These are phyloP conservation scores for Taiwanofungus camphoratus DNA, from an alignment of 1,284 basidiomycete genomes.

Conservation along the genomic window DNA sequence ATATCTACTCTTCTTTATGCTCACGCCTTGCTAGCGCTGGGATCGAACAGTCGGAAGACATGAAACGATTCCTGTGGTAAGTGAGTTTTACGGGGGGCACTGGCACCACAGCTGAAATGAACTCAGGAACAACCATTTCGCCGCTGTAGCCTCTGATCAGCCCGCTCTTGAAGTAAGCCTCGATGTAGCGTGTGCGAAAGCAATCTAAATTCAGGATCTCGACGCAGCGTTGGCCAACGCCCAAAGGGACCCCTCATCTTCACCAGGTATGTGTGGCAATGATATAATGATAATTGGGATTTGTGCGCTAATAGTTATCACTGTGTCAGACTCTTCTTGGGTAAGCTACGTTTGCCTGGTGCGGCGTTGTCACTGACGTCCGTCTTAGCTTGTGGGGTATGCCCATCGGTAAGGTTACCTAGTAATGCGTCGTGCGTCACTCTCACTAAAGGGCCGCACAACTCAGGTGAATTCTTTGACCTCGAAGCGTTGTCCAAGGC, in stretches of 20 bases:
- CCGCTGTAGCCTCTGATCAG: constrained; percentile 68
- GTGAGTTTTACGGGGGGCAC: constrained; percentile 12
- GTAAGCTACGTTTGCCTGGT: no score
- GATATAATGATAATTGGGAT: not conserved
- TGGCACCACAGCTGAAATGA: constrained; percentile 8
- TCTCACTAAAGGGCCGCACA: not conserved
- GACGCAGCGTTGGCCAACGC: constrained; percentile 50
- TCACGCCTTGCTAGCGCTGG: constrained; percentile 41
- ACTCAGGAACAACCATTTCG: constrained; percentile 71
- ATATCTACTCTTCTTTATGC: not conserved
- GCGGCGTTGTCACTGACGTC: not conserved
- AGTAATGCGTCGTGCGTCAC: not conserved
- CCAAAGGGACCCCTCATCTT: constrained; percentile 38
- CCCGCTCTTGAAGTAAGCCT: constrained; percentile 58
- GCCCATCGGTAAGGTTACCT: constrained; percentile 48
- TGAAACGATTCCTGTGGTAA: constrained; percentile 67
- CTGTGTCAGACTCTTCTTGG: constrained; percentile 49
- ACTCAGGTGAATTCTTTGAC: constrained; percentile 62
- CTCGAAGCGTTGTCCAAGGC: constrained; percentile 53
- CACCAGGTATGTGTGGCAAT: constrained; percentile 43
- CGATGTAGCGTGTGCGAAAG: not conserved
- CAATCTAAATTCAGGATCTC: not conserved
- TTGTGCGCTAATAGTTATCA: constrained; percentile 1
- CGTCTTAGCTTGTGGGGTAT: constrained; percentile 56
- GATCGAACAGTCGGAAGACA: constrained; percentile 64